These are phyloP conservation scores for Coelastrella sp. DNA, from an alignment of 139 green algal genomes.

Conservation along the genomic window DNA sequence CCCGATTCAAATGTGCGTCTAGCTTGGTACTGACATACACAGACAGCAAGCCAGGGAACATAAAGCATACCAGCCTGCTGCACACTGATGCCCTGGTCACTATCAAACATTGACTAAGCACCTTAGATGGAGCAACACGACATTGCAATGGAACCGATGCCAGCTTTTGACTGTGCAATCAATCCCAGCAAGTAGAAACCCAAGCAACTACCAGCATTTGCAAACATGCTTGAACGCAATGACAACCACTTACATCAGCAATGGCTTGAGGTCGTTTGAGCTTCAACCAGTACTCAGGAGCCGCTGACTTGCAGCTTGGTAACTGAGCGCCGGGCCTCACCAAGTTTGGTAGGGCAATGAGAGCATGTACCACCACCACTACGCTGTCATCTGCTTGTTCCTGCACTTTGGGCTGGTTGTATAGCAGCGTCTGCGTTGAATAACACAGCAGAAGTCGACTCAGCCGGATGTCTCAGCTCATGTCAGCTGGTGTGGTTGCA, in stretches of 20 bases:
- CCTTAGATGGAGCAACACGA: too few relatives aligned
- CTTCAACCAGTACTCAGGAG: slow-evolving; percentile 51
- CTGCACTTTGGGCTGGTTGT: slow-evolving; percentile 31
- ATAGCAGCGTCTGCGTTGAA: slow-evolving; percentile 31
- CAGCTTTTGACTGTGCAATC: too few relatives aligned
- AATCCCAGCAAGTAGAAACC: not conserved
- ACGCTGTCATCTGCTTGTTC: slow-evolving; percentile 31
- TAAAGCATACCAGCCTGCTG: too few relatives aligned
- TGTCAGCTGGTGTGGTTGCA: too few relatives aligned
- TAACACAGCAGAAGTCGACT: too few relatives aligned
- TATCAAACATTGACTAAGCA: too few relatives aligned
- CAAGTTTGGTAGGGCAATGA: slow-evolving; percentile 23
- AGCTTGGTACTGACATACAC: too few relatives aligned
- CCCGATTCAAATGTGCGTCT: too few relatives aligned
- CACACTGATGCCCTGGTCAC: too few relatives aligned
- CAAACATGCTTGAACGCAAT: not conserved
- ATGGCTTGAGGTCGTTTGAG: slow-evolving; percentile 46
- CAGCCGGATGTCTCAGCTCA: too few relatives aligned
- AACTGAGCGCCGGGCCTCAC: slow-evolving; percentile 3
- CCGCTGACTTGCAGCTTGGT: not conserved
- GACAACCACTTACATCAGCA: slow-evolving; percentile 24
- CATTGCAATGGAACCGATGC: too few relatives aligned
- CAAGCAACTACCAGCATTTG: not conserved
- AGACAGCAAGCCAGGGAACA: too few relatives aligned
- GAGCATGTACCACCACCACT: slow-evolving; percentile 39